phyloP scores from a whole-genome alignment of 2,329 filamentous ascomycete genomes.

The Apiospora sp. region DNA sequence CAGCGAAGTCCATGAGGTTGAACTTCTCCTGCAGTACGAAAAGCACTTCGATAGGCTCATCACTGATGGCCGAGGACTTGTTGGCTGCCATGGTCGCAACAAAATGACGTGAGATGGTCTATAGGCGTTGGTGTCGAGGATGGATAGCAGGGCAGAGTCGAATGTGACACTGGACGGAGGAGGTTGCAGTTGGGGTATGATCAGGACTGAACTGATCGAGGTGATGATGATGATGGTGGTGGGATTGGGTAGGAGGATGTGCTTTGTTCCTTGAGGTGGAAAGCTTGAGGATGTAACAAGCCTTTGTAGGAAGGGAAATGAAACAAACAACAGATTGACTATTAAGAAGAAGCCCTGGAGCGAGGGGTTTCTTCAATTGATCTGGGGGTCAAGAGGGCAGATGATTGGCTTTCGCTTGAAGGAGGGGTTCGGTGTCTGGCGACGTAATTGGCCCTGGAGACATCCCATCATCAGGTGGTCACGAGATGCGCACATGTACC shows the following conservation, averaged over 20 bases:
- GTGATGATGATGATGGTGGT: not conserved
- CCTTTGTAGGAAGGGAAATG: constrained; percentile 3
- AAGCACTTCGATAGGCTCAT: constrained; percentile 67
- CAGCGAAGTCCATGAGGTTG: constrained; percentile 65
- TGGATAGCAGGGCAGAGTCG: not conserved
- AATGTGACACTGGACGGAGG: constrained; percentile 10
- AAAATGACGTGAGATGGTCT: not conserved
- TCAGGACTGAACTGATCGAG: not conserved
- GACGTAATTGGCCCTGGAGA: constrained; percentile 19
- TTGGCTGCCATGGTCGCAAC: constrained; percentile 33
- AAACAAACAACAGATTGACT: constrained; percentile 16
- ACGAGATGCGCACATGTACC: constrained; percentile 18
- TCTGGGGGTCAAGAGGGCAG: constrained; percentile 9
- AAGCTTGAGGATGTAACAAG: constrained; percentile 14
- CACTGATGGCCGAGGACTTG: constrained; percentile 66
- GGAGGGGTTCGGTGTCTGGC: constrained; percentile 20
- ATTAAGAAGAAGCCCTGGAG: constrained; percentile 1
- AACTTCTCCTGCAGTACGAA: constrained; percentile 68
- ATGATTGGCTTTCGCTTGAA: constrained; percentile 16
- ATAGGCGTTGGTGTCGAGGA: not conserved
- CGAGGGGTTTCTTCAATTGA: constrained; percentile 22
- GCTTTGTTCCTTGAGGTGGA: constrained; percentile 13
- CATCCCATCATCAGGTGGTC: constrained; percentile 21
- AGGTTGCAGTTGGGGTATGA: constrained; percentile 3
- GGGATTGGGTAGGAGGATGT: not conserved